Evolutionary conservation across 768 basidiomycete species (phyloP).

Genomic region (Russula sp.): DNA sequence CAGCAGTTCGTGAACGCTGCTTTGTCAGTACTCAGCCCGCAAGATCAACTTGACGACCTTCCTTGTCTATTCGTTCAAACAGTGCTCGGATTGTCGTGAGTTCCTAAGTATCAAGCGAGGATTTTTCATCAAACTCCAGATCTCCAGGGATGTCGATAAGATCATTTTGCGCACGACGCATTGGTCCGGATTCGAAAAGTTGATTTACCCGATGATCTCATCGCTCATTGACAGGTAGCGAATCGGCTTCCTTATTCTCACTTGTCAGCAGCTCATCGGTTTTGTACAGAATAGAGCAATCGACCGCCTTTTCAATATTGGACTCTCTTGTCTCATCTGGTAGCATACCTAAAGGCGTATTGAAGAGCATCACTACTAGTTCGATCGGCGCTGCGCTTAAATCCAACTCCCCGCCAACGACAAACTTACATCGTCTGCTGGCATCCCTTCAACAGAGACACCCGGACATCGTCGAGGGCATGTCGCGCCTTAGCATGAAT

Average conservation of each 20-base stretch:
- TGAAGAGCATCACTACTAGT: constrained; percentile 17
- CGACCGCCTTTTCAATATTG: constrained; percentile 9
- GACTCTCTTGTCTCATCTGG: constrained; percentile 9
- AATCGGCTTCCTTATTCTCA: neutral
- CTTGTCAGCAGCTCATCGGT: neutral
- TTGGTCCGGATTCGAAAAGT: constrained; percentile 54
- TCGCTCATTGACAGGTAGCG: constrained; percentile 41
- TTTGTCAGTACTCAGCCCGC: constrained; percentile 61
- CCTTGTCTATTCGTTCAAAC: constrained; percentile 23
- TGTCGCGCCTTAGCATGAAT: constrained; percentile 41
- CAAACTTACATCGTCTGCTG: constrained; percentile 41
- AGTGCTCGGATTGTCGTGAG: constrained; percentile 16
- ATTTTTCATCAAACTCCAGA: neutral
- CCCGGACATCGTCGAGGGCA: constrained; percentile 47
- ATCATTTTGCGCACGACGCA: constrained; percentile 45
- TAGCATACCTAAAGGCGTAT: neutral
- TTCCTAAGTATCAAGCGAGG: neutral
- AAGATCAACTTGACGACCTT: constrained; percentile 53
- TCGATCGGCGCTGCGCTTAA: constrained; percentile 29
- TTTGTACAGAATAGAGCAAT: constrained; percentile 16
- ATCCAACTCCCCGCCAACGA: constrained; percentile 1
- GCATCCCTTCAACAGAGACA: constrained; percentile 64
- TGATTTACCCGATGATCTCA: constrained; percentile 53
- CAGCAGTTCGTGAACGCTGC: constrained; percentile 63
- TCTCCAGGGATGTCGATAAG: constrained; percentile 45